Evolutionary conservation across 306 rosid species (phyloP).

Genomic region (Pterocarpus santalinus): DNA sequence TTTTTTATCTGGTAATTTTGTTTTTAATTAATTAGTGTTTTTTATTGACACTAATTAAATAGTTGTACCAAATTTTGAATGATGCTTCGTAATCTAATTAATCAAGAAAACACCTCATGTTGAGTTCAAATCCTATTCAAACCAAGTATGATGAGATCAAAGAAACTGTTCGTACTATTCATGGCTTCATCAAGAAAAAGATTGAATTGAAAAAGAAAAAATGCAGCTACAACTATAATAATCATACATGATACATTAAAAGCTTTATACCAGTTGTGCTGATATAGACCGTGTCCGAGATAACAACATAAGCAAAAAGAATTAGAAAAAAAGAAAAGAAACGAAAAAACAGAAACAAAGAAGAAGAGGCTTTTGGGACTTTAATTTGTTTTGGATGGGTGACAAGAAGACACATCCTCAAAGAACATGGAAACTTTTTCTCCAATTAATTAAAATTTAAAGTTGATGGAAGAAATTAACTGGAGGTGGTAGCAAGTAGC

Average conservation of each 20-base stretch:
- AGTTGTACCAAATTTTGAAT: neutral
- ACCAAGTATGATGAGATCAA: neutral
- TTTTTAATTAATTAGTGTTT: neutral
- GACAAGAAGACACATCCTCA: slow-evolving; percentile 34
- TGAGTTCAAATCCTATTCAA: neutral
- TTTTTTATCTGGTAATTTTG: neutral
- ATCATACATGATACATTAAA: neutral
- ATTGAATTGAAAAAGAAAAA: neutral
- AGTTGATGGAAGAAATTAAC: neutral
- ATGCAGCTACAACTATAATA: neutral
- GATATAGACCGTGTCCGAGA: neutral
- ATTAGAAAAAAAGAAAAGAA: neutral
- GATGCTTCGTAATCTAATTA: neutral
- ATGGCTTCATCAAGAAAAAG: neutral
- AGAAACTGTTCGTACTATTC: neutral
- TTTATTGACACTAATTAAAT: neutral
- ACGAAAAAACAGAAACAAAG: neutral
- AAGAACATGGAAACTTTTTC: neutral
- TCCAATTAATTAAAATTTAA: neutral
- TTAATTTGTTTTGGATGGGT: slow-evolving; percentile 30
- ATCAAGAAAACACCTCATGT: neutral
- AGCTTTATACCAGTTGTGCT: slow-evolving; percentile 1
- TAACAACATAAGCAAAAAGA: neutral
- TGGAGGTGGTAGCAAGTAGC: neutral
- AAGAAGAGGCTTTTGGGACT: neutral